A percentile compares a stretch with the other conserved stretches of the same genome.
Evolutionary conservation across 495 filamentous ascomycete genomes (phyloP).

Genomic region (Cryomyces antarcticus): DNA sequence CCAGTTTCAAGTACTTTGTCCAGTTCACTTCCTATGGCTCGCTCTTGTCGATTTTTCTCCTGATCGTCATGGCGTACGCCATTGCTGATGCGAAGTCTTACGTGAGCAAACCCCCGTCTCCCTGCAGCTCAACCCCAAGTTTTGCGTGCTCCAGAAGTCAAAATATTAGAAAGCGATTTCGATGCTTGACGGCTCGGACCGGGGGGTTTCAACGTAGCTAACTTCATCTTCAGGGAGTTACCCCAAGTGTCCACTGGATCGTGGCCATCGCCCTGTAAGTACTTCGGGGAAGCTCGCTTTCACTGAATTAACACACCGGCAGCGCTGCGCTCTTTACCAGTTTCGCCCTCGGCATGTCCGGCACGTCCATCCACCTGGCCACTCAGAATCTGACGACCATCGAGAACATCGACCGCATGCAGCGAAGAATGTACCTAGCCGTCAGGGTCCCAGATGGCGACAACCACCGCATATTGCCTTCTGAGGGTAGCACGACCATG

Average conservation of each 20-base stretch:
- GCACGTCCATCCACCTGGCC: slow-evolving; percentile 44
- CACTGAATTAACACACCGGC: slow-evolving; percentile 1
- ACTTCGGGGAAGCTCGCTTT: not conserved
- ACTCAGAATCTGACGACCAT: slow-evolving; percentile 2
- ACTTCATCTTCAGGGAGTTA: slow-evolving; percentile 4
- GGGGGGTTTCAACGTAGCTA: not conserved
- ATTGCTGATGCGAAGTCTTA: slow-evolving; percentile 16
- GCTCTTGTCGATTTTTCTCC: slow-evolving; percentile 41
- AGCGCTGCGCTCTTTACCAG: slow-evolving; percentile 49
- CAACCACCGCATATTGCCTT: not conserved
- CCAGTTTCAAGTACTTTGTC: slow-evolving; percentile 71
- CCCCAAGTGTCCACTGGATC: slow-evolving; percentile 28
- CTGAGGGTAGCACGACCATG: not conserved
- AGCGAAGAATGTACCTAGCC: not conserved
- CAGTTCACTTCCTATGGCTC: slow-evolving; percentile 60
- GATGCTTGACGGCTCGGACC: not conserved
- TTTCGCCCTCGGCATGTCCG: slow-evolving; percentile 54
- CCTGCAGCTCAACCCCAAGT: not conserved
- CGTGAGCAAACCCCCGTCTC: slow-evolving; percentile 9
- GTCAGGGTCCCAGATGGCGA: not conserved
- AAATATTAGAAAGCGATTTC: not conserved
- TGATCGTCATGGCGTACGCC: slow-evolving; percentile 38
- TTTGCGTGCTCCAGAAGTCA: not conserved
- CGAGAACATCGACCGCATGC: slow-evolving; percentile 1
- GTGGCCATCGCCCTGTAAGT: slow-evolving; percentile 35